phyloP scores from a whole-genome alignment of 2,329 filamentous ascomycete species.

The Westerdykella ornata region DNA sequence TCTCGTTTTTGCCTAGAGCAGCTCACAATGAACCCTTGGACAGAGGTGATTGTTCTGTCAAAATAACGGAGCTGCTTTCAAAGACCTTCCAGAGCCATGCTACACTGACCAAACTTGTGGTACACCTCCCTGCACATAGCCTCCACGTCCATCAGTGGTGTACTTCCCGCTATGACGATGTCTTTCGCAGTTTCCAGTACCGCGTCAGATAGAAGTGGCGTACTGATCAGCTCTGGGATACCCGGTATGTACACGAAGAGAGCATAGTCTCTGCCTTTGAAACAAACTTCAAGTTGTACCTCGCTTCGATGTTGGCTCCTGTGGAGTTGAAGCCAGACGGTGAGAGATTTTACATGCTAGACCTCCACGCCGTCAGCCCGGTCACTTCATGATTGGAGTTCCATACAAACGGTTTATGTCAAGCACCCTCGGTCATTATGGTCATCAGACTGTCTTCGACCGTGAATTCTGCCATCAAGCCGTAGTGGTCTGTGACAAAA shows the following conservation, averaged over 20 bases:
- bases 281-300: slow-evolving; percentile 95
- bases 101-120: slow-evolving; percentile 33
- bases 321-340: no score
- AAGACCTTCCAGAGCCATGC: slow-evolving; percentile 52
- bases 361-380: no score
- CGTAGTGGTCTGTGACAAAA: slow-evolving; percentile 47
- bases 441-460: no score
- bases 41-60: no score
- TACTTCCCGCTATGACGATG: slow-evolving; percentile 81
- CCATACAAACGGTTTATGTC: no score
- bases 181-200: slow-evolving; percentile 24
- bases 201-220: slow-evolving; percentile 21
- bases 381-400: no score
- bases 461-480: slow-evolving; percentile 30
- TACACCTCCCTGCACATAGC: slow-evolving; percentile 71
- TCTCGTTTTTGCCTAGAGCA: no score
- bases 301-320: no score
- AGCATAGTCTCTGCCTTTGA: slow-evolving; percentile 86
- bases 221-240: slow-evolving; percentile 76
- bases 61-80: slow-evolving; percentile 93
- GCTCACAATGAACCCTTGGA: no score
- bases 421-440: no score
- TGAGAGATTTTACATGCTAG: no score
- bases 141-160: slow-evolving; percentile 84
- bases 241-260: slow-evolving; percentile 88